Base-by-base conservation (phyloP, 495 filamentous ascomycete species). In the Rusavskia elegans region DNA sequence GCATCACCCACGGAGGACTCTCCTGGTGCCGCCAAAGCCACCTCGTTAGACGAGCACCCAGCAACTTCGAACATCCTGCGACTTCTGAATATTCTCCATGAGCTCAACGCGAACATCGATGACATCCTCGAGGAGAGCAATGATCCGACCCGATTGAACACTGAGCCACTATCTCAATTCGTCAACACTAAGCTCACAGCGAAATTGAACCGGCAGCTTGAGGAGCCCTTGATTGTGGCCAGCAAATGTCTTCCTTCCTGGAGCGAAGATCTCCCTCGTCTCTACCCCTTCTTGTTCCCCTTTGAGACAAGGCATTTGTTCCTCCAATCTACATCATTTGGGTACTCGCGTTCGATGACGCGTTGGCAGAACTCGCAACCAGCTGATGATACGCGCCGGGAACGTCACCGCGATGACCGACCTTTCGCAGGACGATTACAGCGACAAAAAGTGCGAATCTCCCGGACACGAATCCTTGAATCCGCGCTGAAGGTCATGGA, bases 401-500 rank as follows among this genome's bases (percentile, higher is more conserved):
- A 95, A 59, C 78, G 88, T 49, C 82, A 82, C 52, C 81, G 87
- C 14, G 89, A 97, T 57, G 89, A 96, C 50, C 77, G 87, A 19
- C 85, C 89, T 17, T 93, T 90, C 75, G 75, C 97, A n/a, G 90
- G 92, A 9, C 78, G 90, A 38, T 74, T 96, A 8, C 92, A 96
- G 64, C 82, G 93, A 52, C 93, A 99, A 59, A 99, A 99, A 65
- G 92, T 99, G 20, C 84, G 93, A 25, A 97, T 99, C 52, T 93
- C 89, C 7, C 78, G 93, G 36, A 78, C 80, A 6, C 87, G 90
- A 52, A 95, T 99, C 48, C 73, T 99, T 3, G 93, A 99, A 60
- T 96, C 93, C 23, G 93, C 93, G 0, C 74, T 95, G 61, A 99
- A 97, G 64, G 93, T 99, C n/a, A 96, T 99, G 93, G 92, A 99